Evolutionary conservation across 2,329 filamentous ascomycete genomes (phyloP), one percentile per base, ranked within the genome.

Genomic region (Xylaria sp.): DNA sequence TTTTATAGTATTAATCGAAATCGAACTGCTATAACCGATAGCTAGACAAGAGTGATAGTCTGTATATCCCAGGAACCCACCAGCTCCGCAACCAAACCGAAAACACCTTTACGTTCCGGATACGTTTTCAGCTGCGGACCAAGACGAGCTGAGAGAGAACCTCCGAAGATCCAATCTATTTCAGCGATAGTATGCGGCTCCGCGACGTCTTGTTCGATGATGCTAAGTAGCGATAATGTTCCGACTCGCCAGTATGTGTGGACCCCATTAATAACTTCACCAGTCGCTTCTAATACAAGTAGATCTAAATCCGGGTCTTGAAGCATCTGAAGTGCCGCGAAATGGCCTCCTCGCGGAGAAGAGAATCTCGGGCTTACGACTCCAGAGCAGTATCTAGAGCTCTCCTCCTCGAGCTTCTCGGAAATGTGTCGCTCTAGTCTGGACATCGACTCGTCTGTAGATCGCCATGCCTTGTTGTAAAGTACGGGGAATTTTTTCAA

Each of bases 391-490:
- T n/a, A n/a, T n/a, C n/a, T n/a, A n/a, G n/a, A 27, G 21, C 47
- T 50, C 47, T 50, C 47, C 47, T 2, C 24, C n/a, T 50, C n/a
- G 47, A 24, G 19, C 5, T 27, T 27, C 47, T 50, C 9, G 11
- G 47, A 50, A 27, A 50, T 50, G 27, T 50, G 27, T 19, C 47
- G 47, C 47, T 50, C 47, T 50, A 50, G 7, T 27, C 24, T 6
- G 27, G 47, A 27, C 21, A 50, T 50, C 21, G 47, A 27, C 47
- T 50, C 47, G 47, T 27, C 47, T 50, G 19, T 24, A 7, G 47
- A 50, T 50, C 47, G 47, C 47, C 47, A 50, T 50, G 47, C 47
- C 47, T 50, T 50, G 12, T 50, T 50, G 11, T 50, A 50, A 27
- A 50, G 47, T 50, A 50, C 19, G 19, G 21, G 47, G 2, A 50